Percentiles rank a stretch among this genome's conserved stretches.
Conservation (phyloP, 108 stramenopile species). For the Cyclotella baltica region DNA sequence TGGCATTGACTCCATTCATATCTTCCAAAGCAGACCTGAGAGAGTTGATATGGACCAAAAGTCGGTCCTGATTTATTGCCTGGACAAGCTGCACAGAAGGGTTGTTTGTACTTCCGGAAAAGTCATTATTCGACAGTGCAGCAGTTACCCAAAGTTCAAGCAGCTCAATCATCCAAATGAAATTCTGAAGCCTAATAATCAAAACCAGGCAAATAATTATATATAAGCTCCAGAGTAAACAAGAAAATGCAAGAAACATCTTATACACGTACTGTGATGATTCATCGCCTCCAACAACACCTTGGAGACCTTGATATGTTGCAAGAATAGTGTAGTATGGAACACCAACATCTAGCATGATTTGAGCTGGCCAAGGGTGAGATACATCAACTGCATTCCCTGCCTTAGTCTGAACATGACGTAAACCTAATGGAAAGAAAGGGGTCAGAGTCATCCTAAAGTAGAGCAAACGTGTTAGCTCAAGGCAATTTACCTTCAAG, state of each 20-base stretch:
- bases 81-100: constrained; percentile 49
- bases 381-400: constrained; percentile 21
- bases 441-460: not conserved
- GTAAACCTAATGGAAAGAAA: constrained; percentile 51
- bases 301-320: constrained; percentile 51
- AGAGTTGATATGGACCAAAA: constrained; percentile 47
- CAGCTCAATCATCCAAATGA: constrained; percentile 53
- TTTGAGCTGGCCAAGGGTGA: constrained; percentile 67
- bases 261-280: constrained; percentile 41
- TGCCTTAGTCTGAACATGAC: constrained; percentile 42
- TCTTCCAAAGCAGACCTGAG: constrained; percentile 56
- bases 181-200: constrained; percentile 37
- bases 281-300: constrained; percentile 1
- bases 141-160: constrained; percentile 59
- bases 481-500: constrained; percentile 70
- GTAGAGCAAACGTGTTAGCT: not conserved
- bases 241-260: not conserved
- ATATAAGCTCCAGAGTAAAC: not conserved
- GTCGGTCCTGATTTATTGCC: constrained; percentile 50
- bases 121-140: constrained; percentile 29
- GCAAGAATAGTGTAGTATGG: constrained; percentile 58
- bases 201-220: constrained; percentile 6
- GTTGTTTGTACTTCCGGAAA: constrained; percentile 16
- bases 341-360: constrained; percentile 71
- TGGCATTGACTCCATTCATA: constrained; percentile 20